Base-by-base conservation (phyloP, 1,284 basidiomycete genomes). In the Taiwanofungus camphoratus region DNA sequence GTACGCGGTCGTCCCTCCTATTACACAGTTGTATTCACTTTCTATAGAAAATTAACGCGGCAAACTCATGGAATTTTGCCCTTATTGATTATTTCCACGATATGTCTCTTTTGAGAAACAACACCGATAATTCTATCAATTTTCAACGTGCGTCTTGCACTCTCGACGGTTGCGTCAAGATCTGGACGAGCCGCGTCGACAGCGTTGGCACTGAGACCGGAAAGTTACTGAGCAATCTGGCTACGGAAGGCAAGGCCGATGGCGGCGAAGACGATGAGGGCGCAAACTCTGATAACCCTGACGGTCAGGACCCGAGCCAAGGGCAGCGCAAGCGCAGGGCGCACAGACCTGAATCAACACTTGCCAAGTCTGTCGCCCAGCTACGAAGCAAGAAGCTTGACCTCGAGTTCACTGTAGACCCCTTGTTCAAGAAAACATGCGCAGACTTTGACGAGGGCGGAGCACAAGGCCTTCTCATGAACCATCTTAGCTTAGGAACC, bases 81-180 rank as follows among this genome's bases (percentile, higher is more conserved):
- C 77, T 99, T 36, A 99, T 99, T 54, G 96, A 99, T 67, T 99
- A 99, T 62, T 99, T 99, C 62, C 92, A 97, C 58, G 95, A 99
- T 65, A 93, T 98, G 86, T 93, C 92, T 8, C 76, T 99, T n/a
- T 71, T 99, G 30, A 79, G 92, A 35, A 95, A 97, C 63, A 82
- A 85, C 45, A 79, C 80, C 41, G 90, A 93, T 55, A 93, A 95
- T 60, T 87, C 89, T 15, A 98, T 99, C 76, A 98, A 99, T 67
- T 99, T 99, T 60, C 94, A 98, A 64, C 95, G 96, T 59, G 95
- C 95, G 8, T 95, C 92, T 0, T 96, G 87, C 62, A 99, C 95
- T 0, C 79, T 99, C 15, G 96, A 99, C 49, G 96, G 96, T 4
- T 99, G 96, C 64, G 92, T 99, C 63, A 99, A 99, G 70, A 96